Percentiles rank a stretch among this genome's conserved stretches.
These are phyloP conservation scores for Trichoderma atroviride DNA, from an alignment of 2,329 filamentous ascomycete genomes.

Conservation along the genomic window DNA sequence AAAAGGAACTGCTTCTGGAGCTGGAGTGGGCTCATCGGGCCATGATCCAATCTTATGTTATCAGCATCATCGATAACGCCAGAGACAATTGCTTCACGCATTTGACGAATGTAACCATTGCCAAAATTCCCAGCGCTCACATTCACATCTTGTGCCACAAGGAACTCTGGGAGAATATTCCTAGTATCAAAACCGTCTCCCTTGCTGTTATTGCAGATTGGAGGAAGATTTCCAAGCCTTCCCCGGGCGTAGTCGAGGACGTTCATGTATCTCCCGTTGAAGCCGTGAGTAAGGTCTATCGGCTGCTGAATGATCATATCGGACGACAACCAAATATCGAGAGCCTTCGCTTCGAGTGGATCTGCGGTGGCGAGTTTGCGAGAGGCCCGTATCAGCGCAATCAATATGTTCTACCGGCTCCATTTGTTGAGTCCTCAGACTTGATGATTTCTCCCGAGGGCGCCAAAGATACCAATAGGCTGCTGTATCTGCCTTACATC, in stretches of 20 bases:
- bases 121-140: slow-evolving; percentile 65
- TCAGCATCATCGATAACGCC: slow-evolving; percentile 64
- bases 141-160: slow-evolving; percentile 56
- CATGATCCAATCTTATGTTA: slow-evolving; percentile 68
- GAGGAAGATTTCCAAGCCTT: slow-evolving; percentile 59
- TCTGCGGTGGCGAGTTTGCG: slow-evolving; percentile 68
- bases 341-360: slow-evolving; percentile 66
- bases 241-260: slow-evolving; percentile 54
- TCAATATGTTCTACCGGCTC: slow-evolving; percentile 63
- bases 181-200: slow-evolving; percentile 56
- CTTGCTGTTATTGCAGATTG: slow-evolving; percentile 68
- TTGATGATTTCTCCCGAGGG: slow-evolving; percentile 37
- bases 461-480: slow-evolving; percentile 39
- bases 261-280: slow-evolving; percentile 52
- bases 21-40: slow-evolving; percentile 70
- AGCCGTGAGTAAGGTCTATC: slow-evolving; percentile 55
- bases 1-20: slow-evolving; percentile 69
- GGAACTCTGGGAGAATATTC: slow-evolving; percentile 65
- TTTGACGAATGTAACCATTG: slow-evolving; percentile 63
- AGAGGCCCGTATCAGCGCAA: slow-evolving; percentile 64
- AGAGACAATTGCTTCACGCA: slow-evolving; percentile 50
- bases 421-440: slow-evolving; percentile 46
- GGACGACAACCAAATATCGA: slow-evolving; percentile 53
- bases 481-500: slow-evolving; percentile 59
- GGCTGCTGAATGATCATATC: slow-evolving; percentile 55